Evolutionary conservation across 1,284 basidiomycete species (phyloP), one percentile per base, ranked within the genome.

Genomic region (Fomitiporia mediterranea): DNA sequence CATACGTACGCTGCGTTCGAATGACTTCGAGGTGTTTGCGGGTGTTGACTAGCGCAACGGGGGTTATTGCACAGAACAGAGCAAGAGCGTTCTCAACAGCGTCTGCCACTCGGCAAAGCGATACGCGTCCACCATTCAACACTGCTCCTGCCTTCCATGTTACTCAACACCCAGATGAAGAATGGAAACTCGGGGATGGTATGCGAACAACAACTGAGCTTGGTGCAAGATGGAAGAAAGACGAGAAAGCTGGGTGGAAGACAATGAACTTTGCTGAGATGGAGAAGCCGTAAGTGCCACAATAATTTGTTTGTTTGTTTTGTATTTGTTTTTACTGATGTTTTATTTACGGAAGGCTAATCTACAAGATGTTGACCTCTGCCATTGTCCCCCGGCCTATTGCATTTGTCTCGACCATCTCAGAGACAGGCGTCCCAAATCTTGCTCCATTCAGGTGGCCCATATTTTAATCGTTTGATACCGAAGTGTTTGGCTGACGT

Each of bases 331-430:
- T 38, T 57, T 54, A 53, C 59, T 60, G 58, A 57, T 30, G 58
- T 61, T 59, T 23, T 61, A 51, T 55, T 61, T 57, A n/a, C n/a
- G 54, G 50, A 61, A 80, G 78, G 62, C 76, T 78, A 56, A 64
- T 74, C 15, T 81, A 84, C 65, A 71, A 74, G 52, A 66, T 91
- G 60, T 71, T 90, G 71, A 87, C 83, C 27, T 84, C 83, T 39
- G 81, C 79, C 1, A 79, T 89, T 55, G 70, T 83, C 34, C 89
- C 88, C 11, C 78, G 89, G 39, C 89, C 89, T 2, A 81, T 90
- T 57, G 88, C 84, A 0, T 82, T 91, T 60, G 79, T 90, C 15
- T 89, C 87, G 3, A 81, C 84, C 9, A 58, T 86, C 17, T 79
- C 80, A 11, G 62, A 66, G 1, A 69, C 78, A 46, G 86, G 86